Base-by-base conservation (phyloP, 352 stramenopile species). In the Globisporangium abappressorium region DNA sequence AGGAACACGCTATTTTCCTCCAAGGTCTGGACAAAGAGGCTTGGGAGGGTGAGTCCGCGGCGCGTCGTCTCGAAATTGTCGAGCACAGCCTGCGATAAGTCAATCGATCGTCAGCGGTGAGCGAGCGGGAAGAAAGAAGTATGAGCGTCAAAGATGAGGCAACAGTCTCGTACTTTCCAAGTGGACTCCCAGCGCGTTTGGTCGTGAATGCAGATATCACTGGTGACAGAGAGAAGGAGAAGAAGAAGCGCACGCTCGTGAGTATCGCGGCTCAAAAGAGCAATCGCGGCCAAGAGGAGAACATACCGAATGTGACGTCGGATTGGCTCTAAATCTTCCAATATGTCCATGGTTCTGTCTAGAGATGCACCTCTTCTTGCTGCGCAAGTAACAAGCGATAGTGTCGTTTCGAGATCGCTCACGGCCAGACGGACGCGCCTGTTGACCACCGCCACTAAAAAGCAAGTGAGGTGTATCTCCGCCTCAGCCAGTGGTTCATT, bases 1-100 rank as follows among this genome's bases (percentile, higher is more conserved):
- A 89, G 74, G 47, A 64, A 47, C 9, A 89, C 70, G 34, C 66
- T 72, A 70, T 92, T 90, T 3, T 73, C 68, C 49, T 79, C 73
- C 2, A 92, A 71, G n/a, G 71, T 77, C n/a, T 84, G 56, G 38
- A 87, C 64, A 60, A 92, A 85, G 0, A 75, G 43, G n/a, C 77
- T 65, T 0, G 78, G 74, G 7, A 69, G 66, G 6, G 90, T 47
- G 54, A 87, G 61, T 1, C 73, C 83, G 24, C 73, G 72, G 14
- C 76, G 72, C 20, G 59, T 68, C 26, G 51, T 71, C 55, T 64
- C 76, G 14, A 69, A 63, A 24, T 84, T 71, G 14, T 54, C 74
- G 33, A 87, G 62, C 20, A 80, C 69, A 15, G 62, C 66, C 77
- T 88, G 55, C 34, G 22, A 33, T 7, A 33, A 33, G 36, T 12